Base-by-base conservation (phyloP, 2,329 filamentous ascomycete species). In the Monosporascus sp. region DNA sequence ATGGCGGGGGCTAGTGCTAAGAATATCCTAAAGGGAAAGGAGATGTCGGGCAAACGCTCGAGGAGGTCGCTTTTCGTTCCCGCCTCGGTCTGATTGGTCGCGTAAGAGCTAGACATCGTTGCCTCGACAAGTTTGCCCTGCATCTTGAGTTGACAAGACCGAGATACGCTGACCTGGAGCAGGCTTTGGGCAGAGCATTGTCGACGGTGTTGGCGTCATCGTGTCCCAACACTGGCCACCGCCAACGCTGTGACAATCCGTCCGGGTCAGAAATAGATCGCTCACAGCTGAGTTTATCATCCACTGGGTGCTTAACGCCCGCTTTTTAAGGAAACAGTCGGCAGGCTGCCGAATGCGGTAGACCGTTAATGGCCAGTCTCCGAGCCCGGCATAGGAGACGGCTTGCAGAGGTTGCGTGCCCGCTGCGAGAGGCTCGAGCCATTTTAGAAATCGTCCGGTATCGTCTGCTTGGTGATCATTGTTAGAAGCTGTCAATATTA, bases 201-300 rank as follows among this genome's bases (percentile, higher is more conserved):
- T 27, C 18, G 35, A 14, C 25, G 37, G 24, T 18, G 41, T 52
- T 5, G 47, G 38, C 17, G 80, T 77, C 73, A 14, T 25, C 37
- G 2, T 74, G 68, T 27, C 71, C 69, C 11, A 88, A 74, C 51
- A 72, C 72, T 0, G 76, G 76, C 74, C 75, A 80, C 8, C 79
- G 64, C 2, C 70, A 65, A 1, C 76, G 74, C 56, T 89, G 84
- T 56, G 84, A 78, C 87, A 87, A 90, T 8, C 71, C 71, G 58
- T 89, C 85, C 56, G 89, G 77, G 52, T 84, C 81, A 52, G 79
- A 80, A 58, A 89, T 87, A 88, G 84, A 60, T 88, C 83, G 17
- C 83, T 77, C 14, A 75, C 72, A 0, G 82, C 80, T 8, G 79
- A 85, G 62, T 90, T 83, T 0, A 82, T 79, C 5, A 75, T 66